Conservation (phyloP, 768 basidiomycete genomes). For the Mycena vitilis region DNA sequence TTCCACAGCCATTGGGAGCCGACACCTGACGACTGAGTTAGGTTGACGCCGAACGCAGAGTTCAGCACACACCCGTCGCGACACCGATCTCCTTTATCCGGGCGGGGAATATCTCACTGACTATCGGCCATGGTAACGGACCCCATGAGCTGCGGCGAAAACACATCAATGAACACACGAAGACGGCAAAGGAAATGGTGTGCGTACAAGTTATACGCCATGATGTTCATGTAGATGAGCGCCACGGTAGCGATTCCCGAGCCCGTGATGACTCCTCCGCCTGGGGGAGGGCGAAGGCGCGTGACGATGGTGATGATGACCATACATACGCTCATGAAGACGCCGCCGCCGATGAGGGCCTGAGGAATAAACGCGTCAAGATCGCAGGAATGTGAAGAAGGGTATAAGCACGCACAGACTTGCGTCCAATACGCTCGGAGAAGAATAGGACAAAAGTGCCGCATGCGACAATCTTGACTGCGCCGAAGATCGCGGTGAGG, state of each 20-base stretch:
- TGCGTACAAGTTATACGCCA: slow-evolving; percentile 25
- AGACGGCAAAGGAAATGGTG: background rate
- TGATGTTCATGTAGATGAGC: slow-evolving; percentile 19
- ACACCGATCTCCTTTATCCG: slow-evolving; percentile 20
- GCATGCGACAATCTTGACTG: slow-evolving; percentile 20
- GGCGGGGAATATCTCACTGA: slow-evolving; percentile 20
- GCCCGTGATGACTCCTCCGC: slow-evolving; percentile 13
- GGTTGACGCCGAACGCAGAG: background rate
- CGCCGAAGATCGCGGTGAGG: slow-evolving; percentile 24
- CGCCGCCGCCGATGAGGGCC: slow-evolving; percentile 20
- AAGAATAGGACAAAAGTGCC: slow-evolving; percentile 19
- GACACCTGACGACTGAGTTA: background rate
- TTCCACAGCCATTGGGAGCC: slow-evolving; percentile 24
- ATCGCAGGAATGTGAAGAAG: too few species aligned
- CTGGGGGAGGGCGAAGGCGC: background rate
- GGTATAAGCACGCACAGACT: slow-evolving; percentile 1
- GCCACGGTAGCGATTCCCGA: slow-evolving; percentile 13
- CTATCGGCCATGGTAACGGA: slow-evolving; percentile 20
- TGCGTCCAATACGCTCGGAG: slow-evolving; percentile 18
- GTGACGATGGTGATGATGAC: slow-evolving; percentile 23
- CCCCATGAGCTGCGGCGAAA: slow-evolving; percentile 13
- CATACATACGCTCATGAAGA: slow-evolving; percentile 21
- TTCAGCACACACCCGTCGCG: slow-evolving; percentile 2
- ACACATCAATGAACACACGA: background rate
- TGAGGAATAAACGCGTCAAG: background rate